Percentiles rank a stretch among this genome's conserved stretches.
phyloP scores from a whole-genome alignment of 2,329 filamentous ascomycete genomes.

The Microdochium nivale region DNA sequence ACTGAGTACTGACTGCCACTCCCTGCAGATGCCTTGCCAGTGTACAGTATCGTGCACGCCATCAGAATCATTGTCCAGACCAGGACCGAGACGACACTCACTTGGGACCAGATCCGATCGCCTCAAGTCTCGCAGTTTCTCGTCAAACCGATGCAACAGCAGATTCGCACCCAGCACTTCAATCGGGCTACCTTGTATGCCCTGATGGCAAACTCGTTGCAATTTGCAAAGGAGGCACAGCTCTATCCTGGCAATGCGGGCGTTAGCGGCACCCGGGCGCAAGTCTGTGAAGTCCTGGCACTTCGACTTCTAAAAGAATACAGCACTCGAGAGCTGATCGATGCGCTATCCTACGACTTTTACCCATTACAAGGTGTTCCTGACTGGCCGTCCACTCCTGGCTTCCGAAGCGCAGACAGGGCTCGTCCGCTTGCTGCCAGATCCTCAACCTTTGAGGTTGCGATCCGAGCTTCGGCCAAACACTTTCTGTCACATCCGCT shows the following conservation, averaged over 20 bases:
- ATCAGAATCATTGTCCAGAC: conserved; percentile 78
- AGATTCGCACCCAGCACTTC: conserved; percentile 76
- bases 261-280: conserved; percentile 72
- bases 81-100: conserved; percentile 82
- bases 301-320: conserved; percentile 88
- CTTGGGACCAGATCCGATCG: conserved; percentile 93
- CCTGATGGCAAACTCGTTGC: conserved; percentile 85
- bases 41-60: conserved; percentile 85
- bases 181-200: conserved; percentile 82
- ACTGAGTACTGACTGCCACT: neutral
- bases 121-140: conserved; percentile 94
- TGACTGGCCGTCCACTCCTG: conserved; percentile 28
- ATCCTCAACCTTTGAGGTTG: conserved; percentile 85
- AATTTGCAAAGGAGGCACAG: conserved; percentile 83
- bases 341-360: conserved; percentile 91
- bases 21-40: conserved; percentile 65
- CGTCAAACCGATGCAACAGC: conserved; percentile 88
- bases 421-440: conserved; percentile 51
- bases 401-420: conserved; percentile 27
- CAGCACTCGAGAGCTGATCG: conserved; percentile 80
- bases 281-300: conserved; percentile 84
- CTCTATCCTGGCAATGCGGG: conserved; percentile 76
- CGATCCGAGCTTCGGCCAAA: conserved; percentile 87
- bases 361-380: conserved; percentile 79
- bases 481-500: conserved; percentile 86